Conservation (phyloP, 306 rosid genomes). For the Sindora glabra region DNA sequence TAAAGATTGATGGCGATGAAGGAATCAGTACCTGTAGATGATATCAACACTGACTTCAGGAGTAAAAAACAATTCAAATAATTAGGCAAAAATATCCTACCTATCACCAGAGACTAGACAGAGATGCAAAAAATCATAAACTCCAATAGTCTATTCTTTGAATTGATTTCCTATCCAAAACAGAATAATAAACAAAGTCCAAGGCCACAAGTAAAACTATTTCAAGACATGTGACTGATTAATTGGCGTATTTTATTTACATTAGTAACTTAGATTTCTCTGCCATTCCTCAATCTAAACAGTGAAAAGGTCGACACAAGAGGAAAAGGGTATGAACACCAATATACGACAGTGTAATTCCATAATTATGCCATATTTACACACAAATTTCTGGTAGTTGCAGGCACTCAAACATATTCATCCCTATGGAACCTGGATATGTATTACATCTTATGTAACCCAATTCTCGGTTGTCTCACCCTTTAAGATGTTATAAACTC, state of each 20-base stretch:
- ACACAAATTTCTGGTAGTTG: not conserved
- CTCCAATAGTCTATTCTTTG: not conserved
- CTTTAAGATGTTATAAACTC: not conserved
- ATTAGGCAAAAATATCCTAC: not conserved
- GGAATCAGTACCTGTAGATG: conserved; percentile 49
- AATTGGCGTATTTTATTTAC: not conserved
- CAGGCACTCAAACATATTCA: not conserved
- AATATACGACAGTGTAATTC: not conserved
- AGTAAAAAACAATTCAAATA: not conserved
- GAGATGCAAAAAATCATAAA: not conserved
- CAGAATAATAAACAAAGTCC: not conserved
- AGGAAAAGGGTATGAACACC: no score
- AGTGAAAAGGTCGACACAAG: not conserved
- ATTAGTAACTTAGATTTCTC: not conserved
- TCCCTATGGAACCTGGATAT: not conserved
- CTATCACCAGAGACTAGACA: no score
- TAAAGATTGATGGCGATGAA: conserved; percentile 30
- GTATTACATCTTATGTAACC: not conserved
- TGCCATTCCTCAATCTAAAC: not conserved
- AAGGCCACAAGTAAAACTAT: not conserved
- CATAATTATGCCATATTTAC: not conserved
- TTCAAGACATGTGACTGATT: not conserved
- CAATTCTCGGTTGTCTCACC: not conserved
- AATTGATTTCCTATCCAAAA: not conserved
- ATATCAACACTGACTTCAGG: conserved; percentile 4